Base-by-base conservation (phyloP, 306 rosid genomes). In the Cucumis cinereus region DNA sequence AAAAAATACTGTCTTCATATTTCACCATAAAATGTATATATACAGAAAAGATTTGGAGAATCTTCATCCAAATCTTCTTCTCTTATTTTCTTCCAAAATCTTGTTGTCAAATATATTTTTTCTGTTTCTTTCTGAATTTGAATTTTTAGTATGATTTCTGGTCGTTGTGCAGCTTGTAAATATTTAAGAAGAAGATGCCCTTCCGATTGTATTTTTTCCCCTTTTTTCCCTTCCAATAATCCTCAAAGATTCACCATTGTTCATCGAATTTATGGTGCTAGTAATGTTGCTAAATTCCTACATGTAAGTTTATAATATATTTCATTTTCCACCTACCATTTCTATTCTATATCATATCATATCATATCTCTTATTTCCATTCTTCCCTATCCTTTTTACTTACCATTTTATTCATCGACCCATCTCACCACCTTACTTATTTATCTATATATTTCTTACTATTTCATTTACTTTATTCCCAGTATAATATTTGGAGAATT, bases 101-200 rank as follows among this genome's bases (percentile, higher is more conserved):
- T 49, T 15, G 7, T 49, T 49, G 7, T 49, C 52, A 45, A 45
- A 45, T 45, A 45, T 2, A 3, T 2, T 45, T 2, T 11, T 11
- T 45, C 52, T n/a, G n/a, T n/a, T n/a, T n/a, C n/a, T n/a, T n/a
- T n/a, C n/a, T n/a, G n/a, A 45, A 13, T 45, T 45, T 45, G 16
- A 16, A 41, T 45, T 45, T 53, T 8, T 17, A 69, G 57, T 54
- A 72, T 78, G 79, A 63, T 41, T 70, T 52, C 30, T 7, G 81
- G 80, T 75, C 86, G 89, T 17, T 91, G 91, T 84, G 94, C 91
- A 30, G 94, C 92, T 82, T 91, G 97, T 77, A 91, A 86, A 84
- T 85, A 83, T 83, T 84, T 88, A 53, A 91, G 95, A 83, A 87
- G 92, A 73, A 89, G 75, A 54, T 94, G 94, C 22, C 87, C 90